Percentiles rank a stretch among this genome's conserved stretches.
Evolutionary conservation across 306 rosid genomes (phyloP).

Genomic region (Fagus sylvatica): DNA sequence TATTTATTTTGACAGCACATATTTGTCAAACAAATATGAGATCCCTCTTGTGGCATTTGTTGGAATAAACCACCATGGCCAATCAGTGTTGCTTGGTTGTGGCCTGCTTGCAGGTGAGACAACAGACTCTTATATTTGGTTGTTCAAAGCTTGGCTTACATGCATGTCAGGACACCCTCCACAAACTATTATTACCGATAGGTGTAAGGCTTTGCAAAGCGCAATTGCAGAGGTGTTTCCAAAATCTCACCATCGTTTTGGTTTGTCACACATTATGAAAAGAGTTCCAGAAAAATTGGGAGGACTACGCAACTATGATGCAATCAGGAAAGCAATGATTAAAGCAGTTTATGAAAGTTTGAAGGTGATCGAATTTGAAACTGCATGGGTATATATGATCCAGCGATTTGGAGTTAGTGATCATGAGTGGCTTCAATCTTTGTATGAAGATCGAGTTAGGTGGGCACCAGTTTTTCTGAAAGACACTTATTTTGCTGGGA

Average conservation of each 20-base stretch:
- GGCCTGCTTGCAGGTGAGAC: slow-evolving; percentile 88
- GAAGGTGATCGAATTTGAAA: slow-evolving; percentile 88
- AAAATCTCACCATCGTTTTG: slow-evolving; percentile 70
- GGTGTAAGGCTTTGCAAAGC: slow-evolving; percentile 70
- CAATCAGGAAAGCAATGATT: slow-evolving; percentile 63
- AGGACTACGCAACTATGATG: slow-evolving; percentile 78
- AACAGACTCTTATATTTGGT: slow-evolving; percentile 70
- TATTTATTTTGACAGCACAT: slow-evolving; percentile 69
- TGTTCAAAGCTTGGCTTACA: slow-evolving; percentile 78
- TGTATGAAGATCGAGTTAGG: slow-evolving; percentile 74
- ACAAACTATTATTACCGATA: slow-evolving; percentile 77
- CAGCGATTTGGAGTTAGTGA: slow-evolving; percentile 71
- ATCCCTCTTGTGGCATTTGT: slow-evolving; percentile 87
- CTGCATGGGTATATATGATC: slow-evolving; percentile 84
- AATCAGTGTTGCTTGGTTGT: slow-evolving; percentile 77
- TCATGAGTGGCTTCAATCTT: slow-evolving; percentile 85
- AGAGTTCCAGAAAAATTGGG: slow-evolving; percentile 88
- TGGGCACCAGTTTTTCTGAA: slow-evolving; percentile 89
- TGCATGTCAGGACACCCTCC: slow-evolving; percentile 67
- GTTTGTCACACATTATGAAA: slow-evolving; percentile 83
- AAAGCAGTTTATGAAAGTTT: slow-evolving; percentile 80
- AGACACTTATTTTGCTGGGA: slow-evolving; percentile 74
- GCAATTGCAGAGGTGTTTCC: slow-evolving; percentile 73
- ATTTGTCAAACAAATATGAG: slow-evolving; percentile 78
- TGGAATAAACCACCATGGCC: slow-evolving; percentile 90